Conservation (phyloP, 2,329 filamentous ascomycete species). For the Neopestalotiopsis sp. region DNA sequence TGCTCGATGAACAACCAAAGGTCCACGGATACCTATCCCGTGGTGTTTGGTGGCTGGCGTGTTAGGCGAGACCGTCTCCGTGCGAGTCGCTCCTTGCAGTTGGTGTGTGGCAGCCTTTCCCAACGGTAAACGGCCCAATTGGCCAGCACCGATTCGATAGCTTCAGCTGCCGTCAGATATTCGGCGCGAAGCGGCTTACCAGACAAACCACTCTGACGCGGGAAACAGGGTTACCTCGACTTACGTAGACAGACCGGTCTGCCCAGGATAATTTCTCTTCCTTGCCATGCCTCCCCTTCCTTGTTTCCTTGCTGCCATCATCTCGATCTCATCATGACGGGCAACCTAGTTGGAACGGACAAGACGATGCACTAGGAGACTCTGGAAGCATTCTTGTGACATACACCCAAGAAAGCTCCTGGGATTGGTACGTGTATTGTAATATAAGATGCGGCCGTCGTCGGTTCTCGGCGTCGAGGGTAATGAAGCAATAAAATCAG, state of each 20-base stretch:
- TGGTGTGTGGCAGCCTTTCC: background rate
- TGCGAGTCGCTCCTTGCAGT: background rate
- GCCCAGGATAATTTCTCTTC: background rate
- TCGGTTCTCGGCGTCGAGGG: background rate
- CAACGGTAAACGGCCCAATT: constrained; percentile 10
- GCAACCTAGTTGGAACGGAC: background rate
- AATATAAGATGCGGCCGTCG: background rate
- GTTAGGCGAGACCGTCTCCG: background rate
- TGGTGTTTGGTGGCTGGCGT: constrained; percentile 12
- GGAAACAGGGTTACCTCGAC: background rate
- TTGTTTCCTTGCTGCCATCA: background rate
- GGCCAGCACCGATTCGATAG: constrained; percentile 5
- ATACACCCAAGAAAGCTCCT: background rate
- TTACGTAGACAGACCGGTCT: background rate
- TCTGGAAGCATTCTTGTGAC: background rate
- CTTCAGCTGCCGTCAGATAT: background rate
- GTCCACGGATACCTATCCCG: constrained; percentile 14
- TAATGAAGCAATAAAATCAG: background rate
- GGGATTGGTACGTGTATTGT: background rate
- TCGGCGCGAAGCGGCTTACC: background rate
- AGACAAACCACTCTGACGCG: background rate
- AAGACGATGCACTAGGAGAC: background rate
- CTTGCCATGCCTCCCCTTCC: background rate
- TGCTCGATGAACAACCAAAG: constrained; percentile 13
- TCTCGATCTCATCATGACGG: background rate